Evolutionary conservation across 176 grass and related monocot species (phyloP), one percentile per base, ranked within the genome.

Genomic region (Cenchrus purpureus): DNA sequence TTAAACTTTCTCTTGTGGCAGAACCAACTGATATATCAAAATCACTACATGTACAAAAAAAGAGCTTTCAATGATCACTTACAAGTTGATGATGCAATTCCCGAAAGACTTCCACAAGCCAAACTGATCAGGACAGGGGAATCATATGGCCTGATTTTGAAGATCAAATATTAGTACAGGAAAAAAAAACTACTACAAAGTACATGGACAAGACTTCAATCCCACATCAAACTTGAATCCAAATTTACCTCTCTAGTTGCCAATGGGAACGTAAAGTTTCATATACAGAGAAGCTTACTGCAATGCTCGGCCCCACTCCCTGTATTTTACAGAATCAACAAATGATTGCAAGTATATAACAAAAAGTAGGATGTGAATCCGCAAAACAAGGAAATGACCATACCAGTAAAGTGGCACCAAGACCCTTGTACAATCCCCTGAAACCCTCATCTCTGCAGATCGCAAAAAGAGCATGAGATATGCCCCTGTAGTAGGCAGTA

Each of bases 291-390:
- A 95, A 98, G 77, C 96, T 98, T 89, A 98, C 95, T 17, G 93
- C 96, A 62, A 98, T 95, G 74, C 91, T 98, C 74, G 96, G 96
- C 5, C 96, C 96, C 70, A 98, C 96, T 54, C 96, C 93, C 96
- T 98, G 85, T 31, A 73, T 85, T 84, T 68, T 73, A 84, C 17
- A 75, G 63, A 68, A 73, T 76, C 34, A 85, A 37, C 16, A 67
- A 52, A 68, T 19, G 42, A 61, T 82, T 82, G 53, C 20, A 56
- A 56, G 52, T 71, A 54, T 4, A 53, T 61, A 51, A 74, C 7
- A 45, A 25, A 84, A 82, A 11, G 40, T 83, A 57, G 29, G 43
- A 65, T 54, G 67, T 51, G 22, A 77, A 80, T 58, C 40, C 68
- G 74, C 25, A 75, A 34, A 61, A 45, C 10, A 78, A 65, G 44